A percentile compares a stretch with the other conserved stretches of the same genome.
Conservation (phyloP, 2,329 filamentous ascomycete genomes). For the Pseudopyricularia javanii region DNA sequence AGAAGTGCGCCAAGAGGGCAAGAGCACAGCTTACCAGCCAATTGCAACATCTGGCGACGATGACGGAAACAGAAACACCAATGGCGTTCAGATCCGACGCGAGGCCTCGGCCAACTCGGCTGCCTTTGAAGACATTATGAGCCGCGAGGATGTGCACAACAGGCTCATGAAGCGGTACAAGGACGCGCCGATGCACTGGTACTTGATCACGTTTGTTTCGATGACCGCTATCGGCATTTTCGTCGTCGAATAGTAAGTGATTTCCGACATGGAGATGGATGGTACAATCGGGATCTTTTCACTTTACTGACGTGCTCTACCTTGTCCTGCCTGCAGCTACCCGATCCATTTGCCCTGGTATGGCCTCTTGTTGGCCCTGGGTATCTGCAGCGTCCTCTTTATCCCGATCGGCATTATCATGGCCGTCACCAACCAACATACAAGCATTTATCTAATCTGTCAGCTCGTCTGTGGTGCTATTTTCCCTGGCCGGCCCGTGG, state of each 20-base stretch:
- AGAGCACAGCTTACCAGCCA: conserved; percentile 8
- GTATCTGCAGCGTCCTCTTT: conserved; percentile 69
- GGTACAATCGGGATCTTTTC: background rate
- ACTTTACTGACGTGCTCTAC: background rate
- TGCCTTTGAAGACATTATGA: conserved; percentile 43
- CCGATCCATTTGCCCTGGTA: conserved; percentile 80
- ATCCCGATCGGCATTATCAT: conserved; percentile 88
- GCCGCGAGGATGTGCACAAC: conserved; percentile 70
- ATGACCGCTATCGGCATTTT: conserved; percentile 76
- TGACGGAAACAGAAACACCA: conserved; percentile 7
- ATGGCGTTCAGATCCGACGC: background rate
- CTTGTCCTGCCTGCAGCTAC: conserved; percentile 33
- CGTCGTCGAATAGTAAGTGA: conserved; percentile 66
- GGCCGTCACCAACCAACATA: conserved; percentile 85
- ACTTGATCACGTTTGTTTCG: conserved; percentile 58
- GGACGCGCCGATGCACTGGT: conserved; percentile 74
- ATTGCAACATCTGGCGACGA: conserved; percentile 2
- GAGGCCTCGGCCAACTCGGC: conserved; percentile 10
- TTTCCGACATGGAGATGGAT: background rate
- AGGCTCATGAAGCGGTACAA: conserved; percentile 73
- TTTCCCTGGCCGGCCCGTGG: conserved; percentile 75
- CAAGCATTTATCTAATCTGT: conserved; percentile 75
- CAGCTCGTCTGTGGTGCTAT: conserved; percentile 72
- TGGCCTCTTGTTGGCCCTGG: conserved; percentile 65
- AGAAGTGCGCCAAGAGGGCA: conserved; percentile 43